These are phyloP conservation scores for Colletotrichum lupini DNA, from an alignment of 2,329 filamentous ascomycete genomes.

Conservation along the genomic window DNA sequence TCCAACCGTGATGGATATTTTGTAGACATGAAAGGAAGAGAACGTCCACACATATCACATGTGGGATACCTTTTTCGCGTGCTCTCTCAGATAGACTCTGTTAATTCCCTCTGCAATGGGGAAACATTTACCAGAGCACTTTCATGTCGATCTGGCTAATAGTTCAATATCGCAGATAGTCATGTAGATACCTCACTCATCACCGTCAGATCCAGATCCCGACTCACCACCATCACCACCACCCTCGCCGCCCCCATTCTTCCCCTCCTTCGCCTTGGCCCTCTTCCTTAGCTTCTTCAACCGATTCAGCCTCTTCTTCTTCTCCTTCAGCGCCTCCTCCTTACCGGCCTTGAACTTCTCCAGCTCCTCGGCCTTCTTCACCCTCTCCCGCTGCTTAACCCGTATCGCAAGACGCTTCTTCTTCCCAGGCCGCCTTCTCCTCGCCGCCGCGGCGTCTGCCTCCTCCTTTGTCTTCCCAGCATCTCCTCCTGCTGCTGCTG, in stretches of 20 bases:
- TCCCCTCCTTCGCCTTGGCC: slow-evolving; percentile 67
- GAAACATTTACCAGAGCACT: neutral
- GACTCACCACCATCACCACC: slow-evolving; percentile 1
- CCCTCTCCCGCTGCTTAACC: slow-evolving; percentile 54
- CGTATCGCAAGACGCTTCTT: slow-evolving; percentile 66
- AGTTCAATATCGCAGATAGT: neutral
- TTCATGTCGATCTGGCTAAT: neutral
- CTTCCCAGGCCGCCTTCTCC: slow-evolving; percentile 65
- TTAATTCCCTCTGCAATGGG: neutral
- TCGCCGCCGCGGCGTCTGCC: slow-evolving; percentile 42
- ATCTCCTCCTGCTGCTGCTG: too few species aligned
- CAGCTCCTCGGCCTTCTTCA: slow-evolving; percentile 51
- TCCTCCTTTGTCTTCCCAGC: slow-evolving; percentile 20
- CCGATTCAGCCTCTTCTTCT: slow-evolving; percentile 71
- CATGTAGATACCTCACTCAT: neutral
- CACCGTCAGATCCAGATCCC: slow-evolving; percentile 18
- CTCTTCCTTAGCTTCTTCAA: slow-evolving; percentile 69
- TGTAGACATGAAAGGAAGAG: neutral
- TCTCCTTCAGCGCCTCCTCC: slow-evolving; percentile 67
- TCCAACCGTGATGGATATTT: too few species aligned
- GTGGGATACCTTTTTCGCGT: neutral
- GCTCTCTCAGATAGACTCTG: neutral
- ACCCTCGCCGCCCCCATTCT: slow-evolving; percentile 42
- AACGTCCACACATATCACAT: neutral
- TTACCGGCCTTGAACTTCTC: slow-evolving; percentile 57